Evolutionary conservation across 257 asterid species (phyloP).

Genomic region (Osmanthus fragrans): DNA sequence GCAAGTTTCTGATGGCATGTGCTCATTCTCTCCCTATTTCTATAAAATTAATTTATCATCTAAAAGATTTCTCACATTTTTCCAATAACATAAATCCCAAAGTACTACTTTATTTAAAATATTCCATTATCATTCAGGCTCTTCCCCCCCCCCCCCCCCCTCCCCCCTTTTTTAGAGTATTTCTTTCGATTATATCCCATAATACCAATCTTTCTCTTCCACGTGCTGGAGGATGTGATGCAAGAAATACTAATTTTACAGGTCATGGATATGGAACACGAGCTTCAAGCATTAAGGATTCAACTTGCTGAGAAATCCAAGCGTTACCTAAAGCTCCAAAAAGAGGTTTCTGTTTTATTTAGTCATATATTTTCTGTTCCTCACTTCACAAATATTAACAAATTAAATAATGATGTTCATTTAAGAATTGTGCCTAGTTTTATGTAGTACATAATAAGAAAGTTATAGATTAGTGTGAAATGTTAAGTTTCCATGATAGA

Average conservation of each 20-base stretch:
- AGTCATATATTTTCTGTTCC: background rate
- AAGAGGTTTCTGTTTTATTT: conserved; percentile 37
- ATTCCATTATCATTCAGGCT: background rate
- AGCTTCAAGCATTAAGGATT: conserved; percentile 84
- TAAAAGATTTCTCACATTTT: background rate
- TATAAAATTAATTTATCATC: conserved; percentile 1
- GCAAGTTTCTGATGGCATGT: background rate
- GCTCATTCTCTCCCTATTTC: background rate
- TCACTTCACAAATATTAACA: background rate
- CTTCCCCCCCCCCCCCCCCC: too few relatives aligned
- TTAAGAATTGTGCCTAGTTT: background rate
- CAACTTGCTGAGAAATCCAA: conserved; percentile 59
- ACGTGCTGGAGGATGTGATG: background rate
- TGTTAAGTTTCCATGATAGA: background rate
- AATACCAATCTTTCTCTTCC: conserved; percentile 6
- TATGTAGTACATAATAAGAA: too few relatives aligned
- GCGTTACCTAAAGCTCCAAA: conserved; percentile 49
- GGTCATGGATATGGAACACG: conserved; percentile 99
- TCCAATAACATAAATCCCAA: background rate
- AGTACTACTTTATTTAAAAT: background rate
- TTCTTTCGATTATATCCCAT: conserved; percentile 3
- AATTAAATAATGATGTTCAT: background rate
- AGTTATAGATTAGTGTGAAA: background rate
- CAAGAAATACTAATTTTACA: conserved; percentile 33
- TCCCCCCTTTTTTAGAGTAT: background rate